Percentiles rank a stretch among this genome's conserved stretches.
These are phyloP conservation scores for Penicillium parvum DNA, from an alignment of 495 filamentous ascomycete genomes.

Conservation along the genomic window DNA sequence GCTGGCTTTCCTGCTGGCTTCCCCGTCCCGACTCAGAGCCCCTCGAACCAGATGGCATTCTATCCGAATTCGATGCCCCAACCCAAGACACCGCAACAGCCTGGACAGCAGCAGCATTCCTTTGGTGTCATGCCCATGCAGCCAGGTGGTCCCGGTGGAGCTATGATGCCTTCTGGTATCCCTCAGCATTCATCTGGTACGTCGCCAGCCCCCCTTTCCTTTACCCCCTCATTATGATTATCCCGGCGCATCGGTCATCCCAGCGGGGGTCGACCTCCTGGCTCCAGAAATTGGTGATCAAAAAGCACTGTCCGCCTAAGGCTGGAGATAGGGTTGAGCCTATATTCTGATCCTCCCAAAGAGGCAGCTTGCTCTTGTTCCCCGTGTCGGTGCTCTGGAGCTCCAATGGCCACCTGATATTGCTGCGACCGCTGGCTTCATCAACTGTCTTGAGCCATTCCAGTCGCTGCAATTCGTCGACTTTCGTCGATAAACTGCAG, in stretches of 20 bases:
- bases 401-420: constrained; percentile 3
- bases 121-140: constrained; percentile 42
- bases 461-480: constrained; percentile 2
- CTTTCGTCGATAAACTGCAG: constrained; percentile 1
- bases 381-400: constrained; percentile 2
- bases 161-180: constrained; percentile 41
- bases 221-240: constrained; percentile 5
- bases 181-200: constrained; percentile 40
- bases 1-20: constrained; percentile 38
- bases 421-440: constrained; percentile 1
- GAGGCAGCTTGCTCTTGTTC: neutral
- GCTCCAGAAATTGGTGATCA: neutral
- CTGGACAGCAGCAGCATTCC: constrained; percentile 32
- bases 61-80: constrained; percentile 39
- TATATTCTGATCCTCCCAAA: constrained; percentile 1
- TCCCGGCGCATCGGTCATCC: neutral
- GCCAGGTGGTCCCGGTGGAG: constrained; percentile 37
- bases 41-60: constrained; percentile 37
- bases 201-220: constrained; percentile 20
- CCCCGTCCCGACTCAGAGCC: constrained; percentile 38
- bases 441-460: constrained; percentile 5
- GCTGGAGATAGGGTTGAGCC: constrained; percentile 2
- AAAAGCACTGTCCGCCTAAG: neutral
- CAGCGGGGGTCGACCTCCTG: constrained; percentile 6
- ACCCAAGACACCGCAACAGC: constrained; percentile 30